Percentiles rank a stretch among this genome's conserved stretches.
Conservation (phyloP, 2,329 filamentous ascomycete genomes). For the Pseudocercospora vitis region DNA sequence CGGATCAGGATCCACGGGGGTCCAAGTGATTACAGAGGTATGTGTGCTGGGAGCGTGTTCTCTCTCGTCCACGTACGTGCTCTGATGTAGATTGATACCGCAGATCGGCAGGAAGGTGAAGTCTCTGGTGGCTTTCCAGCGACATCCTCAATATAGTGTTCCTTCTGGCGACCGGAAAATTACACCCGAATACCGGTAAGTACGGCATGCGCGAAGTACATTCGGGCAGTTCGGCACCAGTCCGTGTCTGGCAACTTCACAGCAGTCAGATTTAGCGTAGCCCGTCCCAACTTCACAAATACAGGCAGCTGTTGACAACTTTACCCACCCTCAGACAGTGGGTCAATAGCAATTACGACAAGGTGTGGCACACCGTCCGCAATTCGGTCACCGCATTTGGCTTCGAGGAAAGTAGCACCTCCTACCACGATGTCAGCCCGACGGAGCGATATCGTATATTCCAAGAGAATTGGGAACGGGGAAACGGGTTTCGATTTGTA, state of each 20-base stretch:
- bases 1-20: conserved; percentile 45
- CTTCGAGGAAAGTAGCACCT: conserved; percentile 33
- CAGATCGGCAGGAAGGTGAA: conserved; percentile 33
- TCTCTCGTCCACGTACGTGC: no score
- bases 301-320: no score
- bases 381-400: conserved; percentile 38
- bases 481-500: conserved; percentile 53
- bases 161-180: conserved; percentile 37
- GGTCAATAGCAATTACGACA: conserved; percentile 39
- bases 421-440: conserved; percentile 28
- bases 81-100: conserved; percentile 14
- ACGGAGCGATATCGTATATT: conserved; percentile 49
- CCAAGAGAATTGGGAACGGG: conserved; percentile 51
- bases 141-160: conserved; percentile 41
- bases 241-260: no score
- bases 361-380: conserved; percentile 36
- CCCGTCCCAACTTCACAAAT: no score
- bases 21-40: conserved; percentile 41
- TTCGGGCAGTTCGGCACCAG: no score
- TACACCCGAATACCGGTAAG: conserved; percentile 32
- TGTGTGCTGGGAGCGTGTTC: conserved; percentile 26
- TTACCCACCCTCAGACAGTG: no score
- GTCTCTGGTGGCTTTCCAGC: conserved; percentile 38
- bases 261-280: no score
- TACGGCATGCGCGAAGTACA: no score